Percentiles rank a stretch among this genome's conserved stretches.
phyloP scores from a whole-genome alignment of 345 rosid species.

The Populus nigra region DNA sequence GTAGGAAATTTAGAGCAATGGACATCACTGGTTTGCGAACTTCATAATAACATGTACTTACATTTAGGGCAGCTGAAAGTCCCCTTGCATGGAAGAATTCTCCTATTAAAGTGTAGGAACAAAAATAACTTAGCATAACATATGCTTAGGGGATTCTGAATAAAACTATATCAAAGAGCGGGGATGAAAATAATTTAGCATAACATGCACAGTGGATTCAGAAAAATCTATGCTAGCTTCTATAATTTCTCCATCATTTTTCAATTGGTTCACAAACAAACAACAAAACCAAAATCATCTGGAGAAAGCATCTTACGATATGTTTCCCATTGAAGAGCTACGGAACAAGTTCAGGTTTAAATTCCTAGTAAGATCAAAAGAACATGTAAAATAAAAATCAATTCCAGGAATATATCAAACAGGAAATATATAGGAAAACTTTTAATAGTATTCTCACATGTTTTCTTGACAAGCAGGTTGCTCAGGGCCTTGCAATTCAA shows the following conservation, averaged over 20 bases:
- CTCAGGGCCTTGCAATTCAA: slow-evolving; percentile 34
- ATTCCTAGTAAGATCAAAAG: slow-evolving; percentile 32
- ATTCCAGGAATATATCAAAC: neutral
- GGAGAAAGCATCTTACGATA: slow-evolving; percentile 41
- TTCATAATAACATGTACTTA: slow-evolving; percentile 28
- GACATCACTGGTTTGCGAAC: neutral
- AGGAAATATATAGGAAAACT: neutral
- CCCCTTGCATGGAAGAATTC: slow-evolving; percentile 51
- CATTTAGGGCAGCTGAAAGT: slow-evolving; percentile 51
- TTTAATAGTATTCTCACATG: slow-evolving; percentile 31
- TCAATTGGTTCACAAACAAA: neutral
- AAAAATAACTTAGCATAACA: slow-evolving; percentile 1
- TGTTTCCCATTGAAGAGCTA: slow-evolving; percentile 41
- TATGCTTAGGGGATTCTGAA: neutral
- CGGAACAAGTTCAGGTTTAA: slow-evolving; percentile 60
- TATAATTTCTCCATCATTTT: neutral
- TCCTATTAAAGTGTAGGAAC: slow-evolving; percentile 17
- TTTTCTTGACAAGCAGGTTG: slow-evolving; percentile 33
- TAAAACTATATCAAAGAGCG: neutral
- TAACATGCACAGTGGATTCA: neutral
- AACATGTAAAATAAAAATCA: slow-evolving; percentile 11
- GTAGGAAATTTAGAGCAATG: neutral
- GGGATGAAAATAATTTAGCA: neutral
- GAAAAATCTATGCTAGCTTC: neutral
- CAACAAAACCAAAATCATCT: neutral